Evolutionary conservation across 352 stramenopile genomes (phyloP).

Genomic region (Pythium biforme): DNA sequence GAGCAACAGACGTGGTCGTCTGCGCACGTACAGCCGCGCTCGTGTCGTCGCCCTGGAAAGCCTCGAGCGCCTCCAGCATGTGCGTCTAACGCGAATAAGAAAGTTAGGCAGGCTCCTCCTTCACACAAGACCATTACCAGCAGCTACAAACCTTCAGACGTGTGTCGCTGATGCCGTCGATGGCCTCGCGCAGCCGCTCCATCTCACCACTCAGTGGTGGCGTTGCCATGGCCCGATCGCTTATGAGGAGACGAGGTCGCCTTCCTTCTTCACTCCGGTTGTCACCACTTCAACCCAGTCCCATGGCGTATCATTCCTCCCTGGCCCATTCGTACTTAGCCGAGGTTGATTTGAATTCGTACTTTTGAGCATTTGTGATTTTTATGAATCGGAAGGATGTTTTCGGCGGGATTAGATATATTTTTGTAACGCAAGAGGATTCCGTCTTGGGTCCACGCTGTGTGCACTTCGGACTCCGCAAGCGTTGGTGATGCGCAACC

Average conservation of each 20-base stretch:
- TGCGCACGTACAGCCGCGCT: background rate
- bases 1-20: slow-evolving; percentile 10
- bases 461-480: background rate
- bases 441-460: too few species aligned
- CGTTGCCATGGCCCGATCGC: slow-evolving; percentile 7
- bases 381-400: too few species aligned
- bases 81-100: slow-evolving; percentile 40
- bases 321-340: slow-evolving; percentile 13
- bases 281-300: slow-evolving; percentile 21
- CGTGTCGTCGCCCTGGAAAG: slow-evolving; percentile 30
- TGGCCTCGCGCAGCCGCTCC: slow-evolving; percentile 20
- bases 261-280: background rate
- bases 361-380: slow-evolving; percentile 14
- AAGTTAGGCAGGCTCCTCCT: background rate
- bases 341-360: slow-evolving; percentile 12
- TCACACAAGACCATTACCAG: background rate
- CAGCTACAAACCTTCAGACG: slow-evolving; percentile 22
- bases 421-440: background rate
- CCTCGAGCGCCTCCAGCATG: slow-evolving; percentile 64
- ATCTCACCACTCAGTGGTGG: slow-evolving; percentile 8
- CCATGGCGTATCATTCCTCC: background rate
- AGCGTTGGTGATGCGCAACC: background rate
- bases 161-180: slow-evolving; percentile 13
- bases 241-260: too few species aligned
- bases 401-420: background rate